Base-by-base conservation (phyloP, 2,329 filamentous ascomycete genomes). In the Didymella keratinophila region DNA sequence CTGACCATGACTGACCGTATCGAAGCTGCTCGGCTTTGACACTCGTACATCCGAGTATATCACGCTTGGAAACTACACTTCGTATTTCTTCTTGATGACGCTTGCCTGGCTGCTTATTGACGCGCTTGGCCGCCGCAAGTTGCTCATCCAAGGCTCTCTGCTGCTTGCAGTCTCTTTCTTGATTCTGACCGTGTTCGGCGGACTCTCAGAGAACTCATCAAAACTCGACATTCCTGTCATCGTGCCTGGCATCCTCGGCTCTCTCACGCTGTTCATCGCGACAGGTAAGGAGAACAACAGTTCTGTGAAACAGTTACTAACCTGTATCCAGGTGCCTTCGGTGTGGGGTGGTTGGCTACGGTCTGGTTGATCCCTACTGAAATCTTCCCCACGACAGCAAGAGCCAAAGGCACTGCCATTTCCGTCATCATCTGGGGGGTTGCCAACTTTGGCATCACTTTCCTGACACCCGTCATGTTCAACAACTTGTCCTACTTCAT, bases 31-130 rank as follows among this genome's bases (percentile, higher is more conserved):
- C 3, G 85, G 85, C 16, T 86, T 87, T 68, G 70, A 73, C 18
- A 80, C 82, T 34, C 74, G 73, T 4, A 75, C 73, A 16, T 81
- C 85, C 1, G 85, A 88, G 69, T 83, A 81, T 60, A 73, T 87
- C 14, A 87, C 85, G 0, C 79, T 86, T 44, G 84, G 79, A 27
- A 88, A 88, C 73, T 88, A 87, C 73, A 73, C 85, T 39, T 85
- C 81, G 18, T 88, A 88, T 71, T 84, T 87, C 67, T 62, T 83
- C 47, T 80, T 86, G 63, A 88, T 87, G 86, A 87, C 84, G 0
- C 71, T 85, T 10, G 84, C 85, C 4, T 88, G 85, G 85, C 71
- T 86, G 18, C 77, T 84, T 10, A 86, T 88, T 60, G 84, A 86
- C 63, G 81, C 80, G 1, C 71, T 85, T 2, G 84, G 85, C 9